Percentiles rank a stretch among this genome's conserved stretches.
Evolutionary conservation across 1,139 yeast species (phyloP).

Genomic region (Yamadazyma dendronema): DNA sequence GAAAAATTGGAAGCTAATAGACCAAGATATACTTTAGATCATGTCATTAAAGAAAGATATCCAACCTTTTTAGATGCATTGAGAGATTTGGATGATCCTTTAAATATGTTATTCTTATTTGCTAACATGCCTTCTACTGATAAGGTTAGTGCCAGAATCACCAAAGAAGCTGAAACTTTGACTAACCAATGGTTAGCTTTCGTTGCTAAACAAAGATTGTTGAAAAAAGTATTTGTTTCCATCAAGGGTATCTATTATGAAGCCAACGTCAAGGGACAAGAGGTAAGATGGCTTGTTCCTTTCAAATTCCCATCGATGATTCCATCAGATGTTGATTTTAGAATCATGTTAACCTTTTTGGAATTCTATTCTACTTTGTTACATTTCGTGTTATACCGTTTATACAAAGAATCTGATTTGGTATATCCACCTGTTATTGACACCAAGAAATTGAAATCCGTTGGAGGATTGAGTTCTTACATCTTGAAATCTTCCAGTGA

Average conservation of each 20-base stretch:
- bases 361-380: conserved; percentile 92
- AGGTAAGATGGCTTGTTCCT: conserved; percentile 93
- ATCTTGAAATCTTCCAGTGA: conserved; percentile 52
- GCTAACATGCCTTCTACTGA: conserved; percentile 95
- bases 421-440: conserved; percentile 91
- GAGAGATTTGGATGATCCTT: conserved; percentile 92
- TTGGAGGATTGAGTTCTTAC: conserved; percentile 87
- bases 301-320: conserved; percentile 94
- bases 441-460: conserved; percentile 66
- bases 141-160: conserved; percentile 72
- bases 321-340: conserved; percentile 91
- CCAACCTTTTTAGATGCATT: conserved; percentile 92
- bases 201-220: conserved; percentile 77
- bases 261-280: conserved; percentile 88
- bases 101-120: conserved; percentile 90
- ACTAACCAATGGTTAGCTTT: conserved; percentile 96
- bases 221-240: conserved; percentile 90
- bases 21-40: conserved; percentile 84
- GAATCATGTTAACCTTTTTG: conserved; percentile 94
- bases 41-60: conserved; percentile 89
- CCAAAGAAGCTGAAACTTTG: conserved; percentile 80
- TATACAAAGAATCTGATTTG: conserved; percentile 81
- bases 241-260: conserved; percentile 97
- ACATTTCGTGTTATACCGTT: conserved; percentile 81
- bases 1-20: conserved; percentile 77